Evolutionary conservation across 2,329 filamentous ascomycete species (phyloP).

Genomic region (Pseudogymnoascus sp.): DNA sequence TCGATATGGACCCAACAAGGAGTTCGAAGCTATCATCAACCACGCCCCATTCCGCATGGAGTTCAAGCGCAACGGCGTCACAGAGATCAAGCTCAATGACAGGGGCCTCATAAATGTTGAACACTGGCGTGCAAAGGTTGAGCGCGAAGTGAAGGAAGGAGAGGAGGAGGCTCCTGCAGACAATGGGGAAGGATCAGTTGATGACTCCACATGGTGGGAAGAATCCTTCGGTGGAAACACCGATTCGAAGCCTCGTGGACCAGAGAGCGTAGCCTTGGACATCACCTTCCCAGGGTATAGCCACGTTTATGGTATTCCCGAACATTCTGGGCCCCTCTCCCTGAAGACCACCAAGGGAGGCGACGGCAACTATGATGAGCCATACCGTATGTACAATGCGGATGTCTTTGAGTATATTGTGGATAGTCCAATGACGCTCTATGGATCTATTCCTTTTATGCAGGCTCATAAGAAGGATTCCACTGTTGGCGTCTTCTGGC

Average conservation of each 20-base stretch:
- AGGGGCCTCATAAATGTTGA: conserved; percentile 87
- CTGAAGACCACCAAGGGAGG: conserved; percentile 86
- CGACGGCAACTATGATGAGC: conserved; percentile 74
- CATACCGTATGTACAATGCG: conserved; percentile 90
- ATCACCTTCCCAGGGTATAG: conserved; percentile 88
- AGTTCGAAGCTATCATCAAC: conserved; percentile 74
- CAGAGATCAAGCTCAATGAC: conserved; percentile 82
- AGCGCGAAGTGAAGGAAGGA: conserved; percentile 38
- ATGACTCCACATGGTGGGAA: conserved; percentile 96
- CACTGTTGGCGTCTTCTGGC: conserved; percentile 92
- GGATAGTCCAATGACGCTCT: conserved; percentile 96
- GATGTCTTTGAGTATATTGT: conserved; percentile 98
- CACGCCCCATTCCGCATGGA: conserved; percentile 78
- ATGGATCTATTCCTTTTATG: conserved; percentile 96
- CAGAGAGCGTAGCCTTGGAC: conserved; percentile 84
- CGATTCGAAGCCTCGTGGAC: conserved; percentile 88
- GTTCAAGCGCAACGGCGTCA: conserved; percentile 73
- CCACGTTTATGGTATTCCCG: conserved; percentile 89
- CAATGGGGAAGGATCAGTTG: conserved; percentile 40
- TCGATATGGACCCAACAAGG: conserved; percentile 66
- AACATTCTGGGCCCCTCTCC: conserved; percentile 81
- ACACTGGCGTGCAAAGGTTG: conserved; percentile 86
- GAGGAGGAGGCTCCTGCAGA: conserved; percentile 37
- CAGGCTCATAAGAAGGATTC: conserved; percentile 92
- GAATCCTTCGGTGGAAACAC: conserved; percentile 93